phyloP scores from a whole-genome alignment of 106 monocot species.

The Narthecium ossifragum region DNA sequence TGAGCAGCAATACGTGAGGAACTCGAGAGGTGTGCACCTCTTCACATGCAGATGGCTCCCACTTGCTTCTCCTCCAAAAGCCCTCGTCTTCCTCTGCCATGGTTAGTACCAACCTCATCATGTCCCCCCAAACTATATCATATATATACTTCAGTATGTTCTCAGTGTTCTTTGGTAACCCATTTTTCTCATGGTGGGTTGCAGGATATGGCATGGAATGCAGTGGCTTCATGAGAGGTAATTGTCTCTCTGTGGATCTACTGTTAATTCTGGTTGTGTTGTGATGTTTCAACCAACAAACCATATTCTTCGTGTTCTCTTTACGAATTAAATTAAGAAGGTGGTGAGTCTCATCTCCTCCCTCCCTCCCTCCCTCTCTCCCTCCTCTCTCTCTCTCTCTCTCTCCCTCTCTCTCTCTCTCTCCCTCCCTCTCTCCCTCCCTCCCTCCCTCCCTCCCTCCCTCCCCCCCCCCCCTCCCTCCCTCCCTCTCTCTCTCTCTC shows the following conservation, averaged over 20 bases:
- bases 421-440: too few species aligned
- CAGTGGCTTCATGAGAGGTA: constrained; percentile 85
- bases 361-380: too few species aligned
- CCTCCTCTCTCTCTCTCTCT: too few species aligned
- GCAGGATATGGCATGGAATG: constrained; percentile 86
- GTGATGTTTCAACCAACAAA: neutral
- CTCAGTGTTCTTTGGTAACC: neutral
- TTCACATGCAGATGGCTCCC: constrained; percentile 96
- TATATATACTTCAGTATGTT: too few species aligned
- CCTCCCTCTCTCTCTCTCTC: too few species aligned
- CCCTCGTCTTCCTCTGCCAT: constrained; percentile 97
- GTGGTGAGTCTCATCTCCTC: too few species aligned
- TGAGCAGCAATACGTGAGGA: constrained; percentile 67
- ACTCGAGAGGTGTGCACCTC: constrained; percentile 71
- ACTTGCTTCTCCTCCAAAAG: constrained; percentile 44
- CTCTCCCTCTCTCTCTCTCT: too few species aligned
- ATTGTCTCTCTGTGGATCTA: neutral
- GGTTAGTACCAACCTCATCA: constrained; percentile 24
- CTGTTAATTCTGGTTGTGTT: neutral
- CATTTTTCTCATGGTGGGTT: neutral
- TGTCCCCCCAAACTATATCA: too few species aligned
- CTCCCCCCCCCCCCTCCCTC: too few species aligned
- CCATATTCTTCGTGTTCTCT: too few species aligned
- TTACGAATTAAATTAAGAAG: too few species aligned
- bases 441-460: too few species aligned